Evolutionary conservation across 2,329 filamentous ascomycete species (phyloP).

Genomic region (Tricladium varicosporioides): DNA sequence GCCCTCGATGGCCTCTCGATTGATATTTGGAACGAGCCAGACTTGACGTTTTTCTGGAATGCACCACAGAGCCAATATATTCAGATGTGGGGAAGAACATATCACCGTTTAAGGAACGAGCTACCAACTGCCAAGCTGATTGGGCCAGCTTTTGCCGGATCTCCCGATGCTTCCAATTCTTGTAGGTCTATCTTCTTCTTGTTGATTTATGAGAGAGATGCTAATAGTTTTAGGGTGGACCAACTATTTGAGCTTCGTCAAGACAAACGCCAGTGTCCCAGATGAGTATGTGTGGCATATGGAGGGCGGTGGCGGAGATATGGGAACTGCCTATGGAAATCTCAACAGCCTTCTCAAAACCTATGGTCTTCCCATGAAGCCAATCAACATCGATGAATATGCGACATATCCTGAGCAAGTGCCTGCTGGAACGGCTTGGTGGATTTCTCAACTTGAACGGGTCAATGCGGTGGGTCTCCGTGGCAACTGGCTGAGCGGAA

Average conservation of each 20-base stretch:
- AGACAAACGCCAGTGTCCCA: conserved; percentile 38
- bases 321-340: conserved; percentile 30
- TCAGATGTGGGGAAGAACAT: conserved; percentile 39
- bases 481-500: conserved; percentile 23
- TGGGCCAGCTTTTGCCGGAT: conserved; percentile 38
- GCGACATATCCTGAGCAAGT: conserved; percentile 16
- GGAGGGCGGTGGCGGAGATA: conserved; percentile 34
- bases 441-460: conserved; percentile 24
- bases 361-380: conserved; percentile 18
- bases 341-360: conserved; percentile 29
- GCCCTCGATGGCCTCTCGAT: conserved; percentile 40
- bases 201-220: background rate
- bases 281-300: conserved; percentile 45
- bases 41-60: conserved; percentile 38
- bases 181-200: background rate
- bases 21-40: conserved; percentile 55
- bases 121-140: conserved; percentile 26
- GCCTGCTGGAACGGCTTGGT: conserved; percentile 23
- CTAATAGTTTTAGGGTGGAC: conserved; percentile 36
- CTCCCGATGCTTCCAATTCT: conserved; percentile 25
- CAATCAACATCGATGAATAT: conserved; percentile 27
- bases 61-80: conserved; percentile 39
- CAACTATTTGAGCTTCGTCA: conserved; percentile 36
- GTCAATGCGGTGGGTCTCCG: conserved; percentile 22
- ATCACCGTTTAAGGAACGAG: conserved; percentile 35